Conservation (phyloP, 371 early-diverging fungal species). For the Syncephalastrum monosporum region DNA sequence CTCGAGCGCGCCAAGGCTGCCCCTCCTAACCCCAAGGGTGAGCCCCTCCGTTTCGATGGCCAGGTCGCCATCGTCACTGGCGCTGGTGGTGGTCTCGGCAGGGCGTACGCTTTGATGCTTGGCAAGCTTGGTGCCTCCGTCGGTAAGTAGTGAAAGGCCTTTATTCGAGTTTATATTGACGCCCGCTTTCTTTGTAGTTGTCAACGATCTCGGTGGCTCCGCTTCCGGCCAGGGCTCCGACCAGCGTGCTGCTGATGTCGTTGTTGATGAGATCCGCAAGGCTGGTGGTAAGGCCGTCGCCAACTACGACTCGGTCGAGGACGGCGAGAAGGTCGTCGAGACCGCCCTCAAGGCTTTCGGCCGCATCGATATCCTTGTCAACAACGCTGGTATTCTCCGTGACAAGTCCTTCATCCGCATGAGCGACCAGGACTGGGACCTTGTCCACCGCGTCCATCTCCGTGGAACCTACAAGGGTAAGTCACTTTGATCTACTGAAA, state of each 20-base stretch:
- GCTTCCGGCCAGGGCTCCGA: constrained; percentile 60
- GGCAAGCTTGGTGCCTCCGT: constrained; percentile 79
- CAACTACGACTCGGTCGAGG: constrained; percentile 97
- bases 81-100: constrained; percentile 90
- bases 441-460: constrained; percentile 90
- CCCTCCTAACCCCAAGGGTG: constrained; percentile 56
- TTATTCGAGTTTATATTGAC: neutral
- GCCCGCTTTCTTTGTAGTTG: constrained; percentile 54
- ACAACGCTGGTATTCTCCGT: constrained; percentile 97
- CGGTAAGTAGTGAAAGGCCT: constrained; percentile 16
- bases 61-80: constrained; percentile 90
- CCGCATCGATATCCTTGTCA: constrained; percentile 92
- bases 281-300: constrained; percentile 97
- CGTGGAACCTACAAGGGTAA: constrained; percentile 87
- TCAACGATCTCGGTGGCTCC: constrained; percentile 87
- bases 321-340: constrained; percentile 96
- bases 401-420: constrained; percentile 95
- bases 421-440: constrained; percentile 96
- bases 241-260: constrained; percentile 89
- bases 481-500: neutral
- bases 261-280: constrained; percentile 90
- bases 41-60: constrained; percentile 77
- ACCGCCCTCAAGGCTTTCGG: constrained; percentile 96
- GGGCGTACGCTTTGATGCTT: constrained; percentile 84
- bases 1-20: constrained; percentile 76